Evolutionary conservation across 2,329 filamentous ascomycete species (phyloP), one percentile per base, ranked within the genome.

Genomic region (Leptographium radiaticola): DNA sequence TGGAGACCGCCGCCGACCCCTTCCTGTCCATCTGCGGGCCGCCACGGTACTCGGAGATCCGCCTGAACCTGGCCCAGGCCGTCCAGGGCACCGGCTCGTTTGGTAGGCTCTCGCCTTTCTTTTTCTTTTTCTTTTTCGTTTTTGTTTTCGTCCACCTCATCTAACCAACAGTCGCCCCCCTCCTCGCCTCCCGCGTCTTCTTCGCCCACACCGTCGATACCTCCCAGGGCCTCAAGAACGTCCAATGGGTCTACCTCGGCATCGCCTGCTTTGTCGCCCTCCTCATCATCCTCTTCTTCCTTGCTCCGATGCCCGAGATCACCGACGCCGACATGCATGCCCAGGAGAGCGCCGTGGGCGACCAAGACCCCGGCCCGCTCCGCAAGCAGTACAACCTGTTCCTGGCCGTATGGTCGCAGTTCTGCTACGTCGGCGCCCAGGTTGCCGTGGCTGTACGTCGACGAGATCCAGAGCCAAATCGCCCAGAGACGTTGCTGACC

Each of bases 181-280:
- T 83, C 1, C 67, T 84, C 9, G 80, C 75, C 0, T 75, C 73
- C 2, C 76, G 78, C 50, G 80, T 82, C 49, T 82, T 84, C 67
- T 84, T 84, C 64, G 73, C 74, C 44, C 68, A 76, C 51, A 75
- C 72, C 0, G 69, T 72, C 38, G 69, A 75, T 38, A 71, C 70
- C 50, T 66, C 65, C 11, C 64, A 72, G n/a, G 71, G 74, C 4
- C 64, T 84, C 52, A 67, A 71, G 59, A 83, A 77, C 52, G 80
- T 83, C 10, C 80, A 84, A 62, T 84, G 79, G 77, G 75, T 78
- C 2, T 84, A 84, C 60, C 71, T 84, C 2, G 79, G 76, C 6
- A 80, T 83, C 36, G 80, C 79, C 2, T 70, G 70, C 58, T 83
- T 84, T 55, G 78, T 81, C 31, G 76, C 74, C 57, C 55, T 75